These are phyloP conservation scores for Primulina tabacum DNA, from an alignment of 257 asterid genomes.

Conservation along the genomic window DNA sequence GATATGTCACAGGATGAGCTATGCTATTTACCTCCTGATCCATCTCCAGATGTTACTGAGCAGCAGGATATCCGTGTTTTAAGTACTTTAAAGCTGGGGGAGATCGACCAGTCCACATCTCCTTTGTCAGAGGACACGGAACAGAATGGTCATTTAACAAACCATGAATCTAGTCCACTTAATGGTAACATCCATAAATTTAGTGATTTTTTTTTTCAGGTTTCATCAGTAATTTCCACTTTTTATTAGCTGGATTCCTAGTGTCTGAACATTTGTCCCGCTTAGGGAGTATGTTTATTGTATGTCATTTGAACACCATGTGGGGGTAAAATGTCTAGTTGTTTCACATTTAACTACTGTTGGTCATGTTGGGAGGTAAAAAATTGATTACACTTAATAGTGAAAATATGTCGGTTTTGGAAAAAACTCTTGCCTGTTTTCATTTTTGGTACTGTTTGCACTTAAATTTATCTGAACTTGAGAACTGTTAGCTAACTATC, in stretches of 20 bases:
- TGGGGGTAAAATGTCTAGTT: not conserved
- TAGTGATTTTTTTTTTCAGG: slow-evolving; percentile 20
- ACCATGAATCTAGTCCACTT: slow-evolving; percentile 62
- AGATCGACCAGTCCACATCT: slow-evolving; percentile 67
- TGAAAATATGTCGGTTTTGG: not conserved
- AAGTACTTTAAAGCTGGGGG: slow-evolving; percentile 57
- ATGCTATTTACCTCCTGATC: slow-evolving; percentile 76
- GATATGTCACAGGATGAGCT: slow-evolving; percentile 79
- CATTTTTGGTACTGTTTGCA: not conserved
- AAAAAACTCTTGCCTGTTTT: not conserved
- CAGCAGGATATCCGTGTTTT: slow-evolving; percentile 55
- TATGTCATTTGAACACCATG: not conserved
- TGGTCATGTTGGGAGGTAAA: not conserved
- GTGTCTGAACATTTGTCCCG: not conserved
- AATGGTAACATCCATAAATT: slow-evolving; percentile 50
- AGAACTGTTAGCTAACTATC: not conserved
- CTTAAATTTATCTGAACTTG: not conserved
- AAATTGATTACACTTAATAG: not conserved
- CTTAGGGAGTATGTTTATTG: not conserved
- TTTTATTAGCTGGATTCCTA: not conserved
- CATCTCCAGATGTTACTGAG: slow-evolving; percentile 69
- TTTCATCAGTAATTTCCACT: not conserved
- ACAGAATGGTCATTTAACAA: slow-evolving; percentile 58
- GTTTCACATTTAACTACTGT: not conserved
- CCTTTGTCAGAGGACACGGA: slow-evolving; percentile 75